A percentile compares a stretch with the other conserved stretches of the same genome.
Conservation (phyloP, 768 basidiomycete genomes). For the Lentinula boryana region DNA sequence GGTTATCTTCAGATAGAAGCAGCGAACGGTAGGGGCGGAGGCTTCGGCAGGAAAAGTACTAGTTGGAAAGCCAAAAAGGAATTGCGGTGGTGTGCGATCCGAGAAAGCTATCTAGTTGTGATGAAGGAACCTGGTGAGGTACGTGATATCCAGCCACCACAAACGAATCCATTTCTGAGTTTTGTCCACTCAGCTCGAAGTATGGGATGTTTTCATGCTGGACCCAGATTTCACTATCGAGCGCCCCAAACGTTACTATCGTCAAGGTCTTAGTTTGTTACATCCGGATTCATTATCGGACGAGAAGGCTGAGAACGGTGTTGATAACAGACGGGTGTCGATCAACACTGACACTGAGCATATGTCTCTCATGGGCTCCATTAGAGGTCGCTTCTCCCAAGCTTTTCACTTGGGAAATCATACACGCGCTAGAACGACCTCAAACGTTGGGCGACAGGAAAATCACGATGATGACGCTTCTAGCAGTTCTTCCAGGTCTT, state of each 20-base stretch:
- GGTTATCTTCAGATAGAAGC: slow-evolving; percentile 68
- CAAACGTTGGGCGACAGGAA: slow-evolving; percentile 10
- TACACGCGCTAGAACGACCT: slow-evolving; percentile 14
- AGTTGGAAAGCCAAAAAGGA: slow-evolving; percentile 56
- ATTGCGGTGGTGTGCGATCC: slow-evolving; percentile 84
- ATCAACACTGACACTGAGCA: slow-evolving; percentile 22
- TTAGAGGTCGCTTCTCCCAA: slow-evolving; percentile 40
- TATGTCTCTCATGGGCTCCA: slow-evolving; percentile 39
- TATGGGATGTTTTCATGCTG: slow-evolving; percentile 92
- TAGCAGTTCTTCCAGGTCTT: slow-evolving; percentile 27
- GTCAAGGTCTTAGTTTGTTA: slow-evolving; percentile 73
- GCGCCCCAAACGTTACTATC: slow-evolving; percentile 84
- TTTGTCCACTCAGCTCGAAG: slow-evolving; percentile 43
- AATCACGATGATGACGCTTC: slow-evolving; percentile 17
- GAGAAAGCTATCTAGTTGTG: slow-evolving; percentile 87
- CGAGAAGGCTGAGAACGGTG: slow-evolving; percentile 13
- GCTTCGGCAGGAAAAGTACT: slow-evolving; percentile 62
- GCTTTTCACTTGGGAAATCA: slow-evolving; percentile 26
- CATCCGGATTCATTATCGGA: slow-evolving; percentile 26
- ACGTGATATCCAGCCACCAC: not conserved
- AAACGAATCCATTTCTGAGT: not conserved
- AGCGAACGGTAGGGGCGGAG: slow-evolving; percentile 41
- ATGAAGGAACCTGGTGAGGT: slow-evolving; percentile 86
- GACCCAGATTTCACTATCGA: slow-evolving; percentile 87
- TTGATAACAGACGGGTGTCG: slow-evolving; percentile 4